Conservation (phyloP, 257 asterid species). For the Anisodus tanguticus region DNA sequence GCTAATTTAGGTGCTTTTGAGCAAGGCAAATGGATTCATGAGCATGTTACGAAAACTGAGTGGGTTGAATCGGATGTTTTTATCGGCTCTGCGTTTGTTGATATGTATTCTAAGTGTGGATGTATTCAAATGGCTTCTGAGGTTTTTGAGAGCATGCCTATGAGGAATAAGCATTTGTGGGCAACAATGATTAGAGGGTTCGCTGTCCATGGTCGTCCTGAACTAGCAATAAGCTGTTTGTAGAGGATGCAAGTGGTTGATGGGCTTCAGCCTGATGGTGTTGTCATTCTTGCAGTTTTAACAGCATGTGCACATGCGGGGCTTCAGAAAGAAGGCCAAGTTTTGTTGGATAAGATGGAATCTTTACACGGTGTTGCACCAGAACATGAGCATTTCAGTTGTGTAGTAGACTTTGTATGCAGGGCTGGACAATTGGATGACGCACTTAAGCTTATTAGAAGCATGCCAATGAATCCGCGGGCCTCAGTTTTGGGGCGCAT, state of each 20-base stretch:
- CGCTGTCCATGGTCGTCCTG: conserved; percentile 48
- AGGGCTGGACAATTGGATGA: conserved; percentile 42
- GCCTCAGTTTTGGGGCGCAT: conserved; percentile 58
- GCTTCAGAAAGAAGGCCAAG: conserved; percentile 40
- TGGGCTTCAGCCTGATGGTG: conserved; percentile 44
- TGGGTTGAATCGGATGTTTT: conserved; percentile 51
- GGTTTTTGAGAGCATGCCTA: conserved; percentile 56
- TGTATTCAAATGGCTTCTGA: conserved; percentile 59
- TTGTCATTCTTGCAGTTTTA: conserved; percentile 47
- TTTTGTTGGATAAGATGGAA: conserved; percentile 46
- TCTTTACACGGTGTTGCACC: conserved; percentile 40
- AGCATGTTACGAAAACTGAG: conserved; percentile 50
- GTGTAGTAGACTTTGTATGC: conserved; percentile 50
- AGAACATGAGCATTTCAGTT: conserved; percentile 51
- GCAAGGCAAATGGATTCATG: conserved; percentile 74
- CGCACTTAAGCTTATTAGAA: conserved; percentile 43
- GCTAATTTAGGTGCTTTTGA: conserved; percentile 57
- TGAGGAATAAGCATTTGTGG: conserved; percentile 43
- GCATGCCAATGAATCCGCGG: conserved; percentile 50
- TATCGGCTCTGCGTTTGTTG: conserved; percentile 69
- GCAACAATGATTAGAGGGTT: conserved; percentile 45
- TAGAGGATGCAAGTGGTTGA: conserved; percentile 45
- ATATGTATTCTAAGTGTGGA: conserved; percentile 88
- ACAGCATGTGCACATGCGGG: conserved; percentile 51
- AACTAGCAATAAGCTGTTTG: conserved; percentile 41